Evolutionary conservation across 2,329 filamentous ascomycete genomes (phyloP), one percentile per base, ranked within the genome.

Genomic region (Nigrospora sphaerica): DNA sequence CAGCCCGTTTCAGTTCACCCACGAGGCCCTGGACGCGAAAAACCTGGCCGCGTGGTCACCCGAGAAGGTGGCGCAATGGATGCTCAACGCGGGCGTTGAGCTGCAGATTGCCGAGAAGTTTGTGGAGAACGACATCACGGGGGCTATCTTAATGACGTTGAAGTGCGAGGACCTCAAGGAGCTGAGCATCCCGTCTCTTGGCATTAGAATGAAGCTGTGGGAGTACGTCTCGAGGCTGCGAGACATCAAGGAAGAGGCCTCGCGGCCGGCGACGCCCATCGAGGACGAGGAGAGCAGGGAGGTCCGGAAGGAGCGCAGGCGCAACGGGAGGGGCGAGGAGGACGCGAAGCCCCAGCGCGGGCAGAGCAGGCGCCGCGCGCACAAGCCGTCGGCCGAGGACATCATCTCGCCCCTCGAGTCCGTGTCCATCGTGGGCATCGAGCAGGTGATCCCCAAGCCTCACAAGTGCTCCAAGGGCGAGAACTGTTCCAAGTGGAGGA

Each of bases 111-210:
- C 93, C 12, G 84, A 95, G 58, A 88, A 86, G 56, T 96, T 98
- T 59, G 77, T 91, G 51, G 80, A 86, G 57, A 95, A 98, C 64
- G 92, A 98, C 61, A 96, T 98, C 63, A 89, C 85, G 23, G 92
- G 92, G 13, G 77, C 82, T 5, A 88, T 97, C 46, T 72, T 97
- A 17, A 82, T 95, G 44, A 90, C 92, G n/a, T 72, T 98, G 38
- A 90, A 95, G 61, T 91, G 92, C 55, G 89, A 95, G 52, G 91
- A 93, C 57, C 70, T 93, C 47, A 85, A 85, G 63, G 88, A 93
- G 65, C 75, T 93, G 16, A 83, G 84, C 54, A 92, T 93, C 46
- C 74, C 78, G 49, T 92, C 88, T 1, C 92, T 93, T 60, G 88
- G 88, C 38, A 85, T 91, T 56, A 76, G 88, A 49, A 88, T 86